Percentiles rank a stretch among this genome's conserved stretches.
Evolutionary conservation across 352 stramenopile species (phyloP).

Genomic region (Phytopythium kandeliae): DNA sequence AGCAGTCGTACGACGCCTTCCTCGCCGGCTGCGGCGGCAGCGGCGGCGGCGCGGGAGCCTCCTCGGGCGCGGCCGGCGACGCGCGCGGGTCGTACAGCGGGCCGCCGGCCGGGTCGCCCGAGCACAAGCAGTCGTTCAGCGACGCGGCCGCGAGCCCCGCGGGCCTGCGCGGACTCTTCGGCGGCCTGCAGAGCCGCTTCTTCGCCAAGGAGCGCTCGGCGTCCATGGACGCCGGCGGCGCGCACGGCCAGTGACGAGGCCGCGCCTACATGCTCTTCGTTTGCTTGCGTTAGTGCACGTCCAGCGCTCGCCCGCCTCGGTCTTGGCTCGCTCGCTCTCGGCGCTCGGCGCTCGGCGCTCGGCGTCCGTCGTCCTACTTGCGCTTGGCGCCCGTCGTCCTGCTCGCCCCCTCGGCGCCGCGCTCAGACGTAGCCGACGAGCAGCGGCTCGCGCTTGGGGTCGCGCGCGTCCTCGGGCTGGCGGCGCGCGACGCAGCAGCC

Average conservation of each 20-base stretch:
- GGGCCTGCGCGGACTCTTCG: conserved; percentile 59
- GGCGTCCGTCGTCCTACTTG: no score
- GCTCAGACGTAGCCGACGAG: conserved; percentile 46
- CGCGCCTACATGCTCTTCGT: no score
- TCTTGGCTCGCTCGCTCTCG: no score
- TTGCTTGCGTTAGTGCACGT: no score
- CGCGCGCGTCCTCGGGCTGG: conserved; percentile 37
- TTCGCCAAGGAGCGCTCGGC: conserved; percentile 56
- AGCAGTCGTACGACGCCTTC: conserved; percentile 73
- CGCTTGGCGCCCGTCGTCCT: no score
- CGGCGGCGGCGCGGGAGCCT: no score
- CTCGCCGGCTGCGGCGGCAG: conserved; percentile 51
- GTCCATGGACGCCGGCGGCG: conserved; percentile 40
- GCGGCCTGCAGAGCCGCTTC: conserved; percentile 64
- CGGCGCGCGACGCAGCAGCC: conserved; percentile 66
- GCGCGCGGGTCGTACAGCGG: conserved; percentile 22
- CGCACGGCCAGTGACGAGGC: conserved; percentile 7
- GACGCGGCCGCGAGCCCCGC: conserved; percentile 29
- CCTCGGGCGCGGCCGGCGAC: conserved; percentile 8
- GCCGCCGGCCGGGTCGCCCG: conserved; percentile 17
- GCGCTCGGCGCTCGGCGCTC: no score
- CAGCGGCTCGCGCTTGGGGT: conserved; percentile 68
- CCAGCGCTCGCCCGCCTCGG: no score
- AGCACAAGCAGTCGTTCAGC: conserved; percentile 30
- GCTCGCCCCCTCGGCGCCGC: no score